These are phyloP conservation scores for Entamoeba invadens DNA, from an alignment of 208 protist genomes.

Conservation along the genomic window DNA sequence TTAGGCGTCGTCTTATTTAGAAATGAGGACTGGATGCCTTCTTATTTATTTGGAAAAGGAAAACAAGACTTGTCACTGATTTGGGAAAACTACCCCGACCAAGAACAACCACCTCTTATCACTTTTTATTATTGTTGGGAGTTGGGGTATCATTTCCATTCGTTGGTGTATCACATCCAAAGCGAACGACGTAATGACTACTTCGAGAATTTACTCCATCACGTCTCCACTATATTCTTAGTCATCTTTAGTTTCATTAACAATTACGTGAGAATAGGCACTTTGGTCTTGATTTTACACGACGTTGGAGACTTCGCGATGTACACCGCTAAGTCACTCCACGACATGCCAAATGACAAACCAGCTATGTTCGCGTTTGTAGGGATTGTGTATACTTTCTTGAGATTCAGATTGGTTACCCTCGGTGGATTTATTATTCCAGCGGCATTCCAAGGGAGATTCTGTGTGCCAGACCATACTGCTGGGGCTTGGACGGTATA, in stretches of 20 bases:
- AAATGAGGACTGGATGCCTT: neutral
- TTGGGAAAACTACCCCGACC: neutral
- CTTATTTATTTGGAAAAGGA: neutral
- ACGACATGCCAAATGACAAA: neutral
- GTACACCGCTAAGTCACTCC: neutral
- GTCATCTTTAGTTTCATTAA: neutral
- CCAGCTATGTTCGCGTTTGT: neutral
- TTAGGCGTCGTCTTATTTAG: neutral
- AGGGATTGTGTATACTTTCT: neutral
- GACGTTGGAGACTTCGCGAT: neutral
- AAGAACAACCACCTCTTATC: neutral
- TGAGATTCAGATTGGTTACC: neutral
- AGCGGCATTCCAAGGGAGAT: neutral
- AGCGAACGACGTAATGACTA: neutral
- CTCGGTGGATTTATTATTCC: neutral
- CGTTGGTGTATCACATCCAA: neutral
- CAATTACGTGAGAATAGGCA: neutral
- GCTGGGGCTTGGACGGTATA: neutral
- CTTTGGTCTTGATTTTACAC: neutral
- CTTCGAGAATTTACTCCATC: neutral
- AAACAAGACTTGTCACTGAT: neutral
- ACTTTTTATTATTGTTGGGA: neutral
- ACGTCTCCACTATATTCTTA: neutral
- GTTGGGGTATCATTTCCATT: neutral
- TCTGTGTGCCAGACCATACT: neutral